Percentiles rank a stretch among this genome's conserved stretches.
These are phyloP conservation scores for Lipomyces chichibuensis DNA, from an alignment of 805 yeast genomes.

Conservation along the genomic window DNA sequence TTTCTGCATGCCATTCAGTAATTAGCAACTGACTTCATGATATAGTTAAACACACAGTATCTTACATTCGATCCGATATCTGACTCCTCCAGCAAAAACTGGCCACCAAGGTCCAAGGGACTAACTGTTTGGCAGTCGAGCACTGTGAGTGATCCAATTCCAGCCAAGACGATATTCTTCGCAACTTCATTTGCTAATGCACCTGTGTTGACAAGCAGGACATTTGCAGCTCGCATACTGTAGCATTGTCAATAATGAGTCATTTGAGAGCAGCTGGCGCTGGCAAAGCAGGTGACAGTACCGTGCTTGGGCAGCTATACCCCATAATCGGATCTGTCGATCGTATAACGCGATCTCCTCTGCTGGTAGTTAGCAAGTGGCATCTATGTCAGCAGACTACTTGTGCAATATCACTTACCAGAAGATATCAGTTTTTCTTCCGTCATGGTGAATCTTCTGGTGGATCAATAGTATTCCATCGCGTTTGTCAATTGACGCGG, in stretches of 20 bases:
- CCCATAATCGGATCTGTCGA: slow-evolving; percentile 95
- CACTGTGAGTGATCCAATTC: slow-evolving; percentile 77
- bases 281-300: slow-evolving; percentile 17
- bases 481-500: background rate
- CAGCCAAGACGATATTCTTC: slow-evolving; percentile 85
- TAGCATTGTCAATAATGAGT: background rate
- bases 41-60: background rate
- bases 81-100: slow-evolving; percentile 65
- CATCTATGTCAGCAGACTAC: background rate
- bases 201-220: slow-evolving; percentile 71
- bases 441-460: slow-evolving; percentile 10
- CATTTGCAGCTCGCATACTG: slow-evolving; percentile 67
- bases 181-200: slow-evolving; percentile 80
- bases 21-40: background rate
- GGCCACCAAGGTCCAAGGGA: slow-evolving; percentile 69
- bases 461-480: background rate
- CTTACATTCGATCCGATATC: slow-evolving; percentile 55
- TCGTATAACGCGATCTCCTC: slow-evolving; percentile 93
- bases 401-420: slow-evolving; percentile 8
- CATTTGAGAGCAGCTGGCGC: background rate
- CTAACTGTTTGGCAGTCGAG: slow-evolving; percentile 59
- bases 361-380: slow-evolving; percentile 18
- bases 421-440: slow-evolving; percentile 27
- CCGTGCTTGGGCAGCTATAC: slow-evolving; percentile 82
- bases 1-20: slow-evolving; percentile 42